These are phyloP conservation scores for Linum lewisii DNA, from an alignment of 345 rosid genomes.

Conservation along the genomic window DNA sequence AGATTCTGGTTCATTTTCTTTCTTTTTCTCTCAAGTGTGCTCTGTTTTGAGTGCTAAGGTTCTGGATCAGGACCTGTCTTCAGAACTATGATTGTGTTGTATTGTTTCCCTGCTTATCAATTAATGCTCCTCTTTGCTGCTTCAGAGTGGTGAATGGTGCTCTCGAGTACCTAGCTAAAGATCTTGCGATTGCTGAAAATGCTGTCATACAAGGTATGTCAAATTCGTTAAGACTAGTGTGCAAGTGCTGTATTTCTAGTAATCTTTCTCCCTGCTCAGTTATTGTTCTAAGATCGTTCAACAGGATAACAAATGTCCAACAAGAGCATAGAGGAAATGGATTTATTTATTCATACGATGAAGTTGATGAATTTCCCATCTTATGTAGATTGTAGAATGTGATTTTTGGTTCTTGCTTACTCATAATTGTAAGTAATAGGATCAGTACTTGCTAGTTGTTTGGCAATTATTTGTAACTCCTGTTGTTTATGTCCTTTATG, in stretches of 20 bases:
- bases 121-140: not conserved
- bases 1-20: no score
- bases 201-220: conserved; percentile 77
- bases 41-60: no score
- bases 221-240: conserved; percentile 1
- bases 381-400: not conserved
- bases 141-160: conserved; percentile 95
- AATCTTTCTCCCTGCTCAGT: not conserved
- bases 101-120: not conserved
- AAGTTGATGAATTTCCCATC: not conserved
- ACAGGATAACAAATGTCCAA: not conserved
- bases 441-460: not conserved
- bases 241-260: not conserved
- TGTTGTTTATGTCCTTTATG: not conserved
- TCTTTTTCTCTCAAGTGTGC: no score
- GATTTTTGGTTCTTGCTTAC: not conserved
- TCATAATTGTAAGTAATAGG: not conserved
- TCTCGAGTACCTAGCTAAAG: conserved; percentile 87
- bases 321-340: not conserved
- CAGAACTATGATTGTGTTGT: not conserved
- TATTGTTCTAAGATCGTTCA: not conserved
- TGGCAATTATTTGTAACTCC: not conserved
- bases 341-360: not conserved
- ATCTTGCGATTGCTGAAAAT: conserved; percentile 86
- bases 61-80: not conserved